Evolutionary conservation across 225 moss, liverwort and hornwort species (phyloP), one percentile per base, ranked within the genome.

Genomic region (Climacium dendroides): DNA sequence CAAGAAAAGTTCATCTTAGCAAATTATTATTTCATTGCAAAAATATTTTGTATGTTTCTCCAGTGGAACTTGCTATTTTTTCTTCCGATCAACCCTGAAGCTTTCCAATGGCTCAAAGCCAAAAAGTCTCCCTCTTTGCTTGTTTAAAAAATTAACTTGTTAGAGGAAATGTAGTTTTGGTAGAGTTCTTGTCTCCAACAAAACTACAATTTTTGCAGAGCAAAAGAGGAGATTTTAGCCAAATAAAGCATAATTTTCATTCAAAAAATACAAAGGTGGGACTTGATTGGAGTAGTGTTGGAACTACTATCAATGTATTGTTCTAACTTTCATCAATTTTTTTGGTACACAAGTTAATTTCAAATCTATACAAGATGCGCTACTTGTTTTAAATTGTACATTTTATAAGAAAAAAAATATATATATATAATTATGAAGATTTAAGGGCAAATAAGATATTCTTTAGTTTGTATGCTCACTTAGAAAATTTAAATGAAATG

Each of bases 361-460:
- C n/a, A 32, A 53, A 52, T 23, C 1, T 13, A 22, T 23, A 52
- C 0, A 0, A 14, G 14, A 53, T 0, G 2, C 3, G 14, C 5
- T 35, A 35, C 22, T 23, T 52, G 8, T 35, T 75, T 23, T 23
- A 34, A 0, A 5, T 14, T 35, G 1, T 22, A 35, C 2, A 34
- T 74, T 34, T 75, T 20, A 52, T 0, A 8, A 50, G 8, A 75
- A 14, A 52, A 41, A 34, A 34, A 8, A 4, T 12, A 20, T 8
- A 5, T 1, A 35, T 52, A 2, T 24, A 1, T 34, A 75, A 35
- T 13, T 23, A 23, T 5, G 13, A 52, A 48, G 5, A 35, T 14
- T 35, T 23, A 9, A 35, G 1, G 14, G 1, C 8, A 75, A 75
- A 35, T 13, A 1, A 29, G 17, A 45, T 52, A 1, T 39, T 15